A percentile compares a stretch with the other conserved stretches of the same genome.
phyloP scores from a whole-genome alignment of 495 filamentous ascomycete species.

The Aspergillus affinis region DNA sequence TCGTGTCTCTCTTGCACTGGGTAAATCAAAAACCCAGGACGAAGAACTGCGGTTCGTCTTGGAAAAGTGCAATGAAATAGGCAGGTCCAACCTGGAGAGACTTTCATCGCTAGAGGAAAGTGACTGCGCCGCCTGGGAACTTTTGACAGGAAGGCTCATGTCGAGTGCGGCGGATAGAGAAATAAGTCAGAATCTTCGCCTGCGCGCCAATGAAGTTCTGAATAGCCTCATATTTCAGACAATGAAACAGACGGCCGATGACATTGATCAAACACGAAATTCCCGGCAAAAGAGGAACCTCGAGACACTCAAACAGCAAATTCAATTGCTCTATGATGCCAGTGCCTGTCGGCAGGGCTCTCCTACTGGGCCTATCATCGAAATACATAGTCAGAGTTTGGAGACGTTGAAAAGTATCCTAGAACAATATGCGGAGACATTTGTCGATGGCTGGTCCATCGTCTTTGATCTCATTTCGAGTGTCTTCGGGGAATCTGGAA shows the following conservation, averaged over 20 bases:
- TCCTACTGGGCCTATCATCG: conserved; percentile 58
- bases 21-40: conserved; percentile 45
- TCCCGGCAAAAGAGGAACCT: conserved; percentile 70
- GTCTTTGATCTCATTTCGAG: conserved; percentile 83
- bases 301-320: conserved; percentile 59
- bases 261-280: conserved; percentile 36
- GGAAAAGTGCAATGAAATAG: conserved; percentile 76
- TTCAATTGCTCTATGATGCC: conserved; percentile 50
- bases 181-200: conserved; percentile 60
- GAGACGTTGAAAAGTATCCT: conserved; percentile 79
- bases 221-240: conserved; percentile 65
- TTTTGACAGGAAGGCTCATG: conserved; percentile 70
- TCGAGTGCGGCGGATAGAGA: conserved; percentile 54
- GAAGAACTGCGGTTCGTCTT: conserved; percentile 67
- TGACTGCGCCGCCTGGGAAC: conserved; percentile 68
- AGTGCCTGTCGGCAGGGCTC: conserved; percentile 29
- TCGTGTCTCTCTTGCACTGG: conserved; percentile 53
- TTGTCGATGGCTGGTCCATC: conserved; percentile 78
- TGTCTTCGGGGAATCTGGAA: conserved; percentile 61
- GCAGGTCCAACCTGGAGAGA: conserved; percentile 73
- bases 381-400: conserved; percentile 79
- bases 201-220: conserved; percentile 71
- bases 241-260: conserved; percentile 34
- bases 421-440: conserved; percentile 83
- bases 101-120: conserved; percentile 61